Evolutionary conservation across 306 rosid genomes (phyloP), one percentile per base, ranked within the genome.

Genomic region (Trichosanthes truncata): DNA sequence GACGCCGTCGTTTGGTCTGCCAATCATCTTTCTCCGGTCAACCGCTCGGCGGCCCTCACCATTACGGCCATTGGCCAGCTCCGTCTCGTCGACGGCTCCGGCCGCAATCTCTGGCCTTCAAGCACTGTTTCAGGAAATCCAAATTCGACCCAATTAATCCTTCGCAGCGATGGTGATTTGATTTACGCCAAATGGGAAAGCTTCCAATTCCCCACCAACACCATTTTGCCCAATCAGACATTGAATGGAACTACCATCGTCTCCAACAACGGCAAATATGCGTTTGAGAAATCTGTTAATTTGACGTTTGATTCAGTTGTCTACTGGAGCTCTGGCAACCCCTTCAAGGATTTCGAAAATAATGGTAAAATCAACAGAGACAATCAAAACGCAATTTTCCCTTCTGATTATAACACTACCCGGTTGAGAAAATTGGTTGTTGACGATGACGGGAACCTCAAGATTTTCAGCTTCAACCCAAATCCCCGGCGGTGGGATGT

Each of bases 391-490:
- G 53, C 87, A 17, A 81, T 92, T 59, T 57, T 85, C 2, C 77
- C 91, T 17, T 84, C 87, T 2, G 93, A 92, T 83, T 88, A 78
- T 46, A 94, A 92, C 7, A 85, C 72, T 0, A 14, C 57, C 18
- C 84, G 85, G 61, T 38, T 75, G 2, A 68, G 91, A 21, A 82
- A 87, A 79, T 52, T 92, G 38, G 91, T 86, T n/a, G 87, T 92
- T 5, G 93, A 87, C 33, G 84, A 91, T 10, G 93, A 92, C 68
- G 98, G 97, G 6, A 87, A 89, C 77, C 88, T 95, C 43, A 83
- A 82, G 79, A 87, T 92, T 74, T 90, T 87, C 77, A 87, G 93
- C 69, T 90, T 83, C 81, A 74, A 86, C 75, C 79, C 85, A 0
- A 88, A 60, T 6, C 59, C 17, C 4, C 25, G 40, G 0, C 9